A percentile compares a stretch with the other conserved stretches of the same genome.
Evolutionary conservation across 2,329 filamentous ascomycete genomes (phyloP).

Genomic region (Fusarium keratoplasticum): DNA sequence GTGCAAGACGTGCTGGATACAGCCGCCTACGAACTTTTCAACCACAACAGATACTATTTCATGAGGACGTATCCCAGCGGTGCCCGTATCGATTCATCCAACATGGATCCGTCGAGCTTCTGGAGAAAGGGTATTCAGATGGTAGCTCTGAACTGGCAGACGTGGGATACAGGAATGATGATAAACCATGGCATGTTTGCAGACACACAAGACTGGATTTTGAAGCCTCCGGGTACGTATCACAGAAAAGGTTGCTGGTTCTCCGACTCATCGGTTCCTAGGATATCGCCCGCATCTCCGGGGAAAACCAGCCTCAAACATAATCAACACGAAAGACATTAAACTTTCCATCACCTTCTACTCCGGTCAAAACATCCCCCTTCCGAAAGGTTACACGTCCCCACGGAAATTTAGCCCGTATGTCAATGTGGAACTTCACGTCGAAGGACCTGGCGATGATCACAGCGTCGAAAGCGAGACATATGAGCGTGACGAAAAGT

Average conservation of each 20-base stretch:
- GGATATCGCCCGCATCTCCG: conserved; percentile 48
- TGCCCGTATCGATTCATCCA: conserved; percentile 83
- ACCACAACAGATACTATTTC: conserved; percentile 83
- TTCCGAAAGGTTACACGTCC: conserved; percentile 67
- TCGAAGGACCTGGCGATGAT: conserved; percentile 69
- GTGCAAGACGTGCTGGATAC: conserved; percentile 71
- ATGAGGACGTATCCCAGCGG: conserved; percentile 92
- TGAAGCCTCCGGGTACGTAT: conserved; percentile 77
- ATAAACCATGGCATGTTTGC: conserved; percentile 93
- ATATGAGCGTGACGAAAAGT: conserved; percentile 56
- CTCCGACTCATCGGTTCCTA: conserved; percentile 10
- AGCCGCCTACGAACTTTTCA: conserved; percentile 69
- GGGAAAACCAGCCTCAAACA: conserved; percentile 36
- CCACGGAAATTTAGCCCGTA: conserved; percentile 77
- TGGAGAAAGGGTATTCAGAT: conserved; percentile 93
- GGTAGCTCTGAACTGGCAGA: conserved; percentile 94
- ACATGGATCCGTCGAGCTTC: conserved; percentile 84
- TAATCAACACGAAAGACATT: conserved; percentile 67
- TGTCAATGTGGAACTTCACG: conserved; percentile 85
- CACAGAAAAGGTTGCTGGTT: too few relatives aligned
- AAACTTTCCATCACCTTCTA: conserved; percentile 79
- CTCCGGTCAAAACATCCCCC: conserved; percentile 79
- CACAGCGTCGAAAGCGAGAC: conserved; percentile 54
- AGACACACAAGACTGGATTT: conserved; percentile 81
- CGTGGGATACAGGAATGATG: conserved; percentile 93